A percentile compares a stretch with the other conserved stretches of the same genome.
Evolutionary conservation across 768 basidiomycete genomes (phyloP).

Genomic region (Psilocybe azurescens): DNA sequence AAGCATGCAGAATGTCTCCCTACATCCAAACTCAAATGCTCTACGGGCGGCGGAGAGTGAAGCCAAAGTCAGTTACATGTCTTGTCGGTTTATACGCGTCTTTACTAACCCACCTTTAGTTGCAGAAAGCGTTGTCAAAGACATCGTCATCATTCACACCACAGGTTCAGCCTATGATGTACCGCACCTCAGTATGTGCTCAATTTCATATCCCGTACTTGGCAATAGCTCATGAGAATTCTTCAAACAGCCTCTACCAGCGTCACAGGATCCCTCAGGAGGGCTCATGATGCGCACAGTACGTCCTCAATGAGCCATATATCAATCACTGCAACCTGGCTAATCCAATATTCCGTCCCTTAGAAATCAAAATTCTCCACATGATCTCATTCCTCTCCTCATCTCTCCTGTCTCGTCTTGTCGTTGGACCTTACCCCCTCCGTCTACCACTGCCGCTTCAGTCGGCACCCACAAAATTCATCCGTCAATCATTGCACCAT

Average conservation of each 20-base stretch:
- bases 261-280: slow-evolving; percentile 45
- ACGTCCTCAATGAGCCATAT: slow-evolving; percentile 7
- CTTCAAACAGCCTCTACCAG: slow-evolving; percentile 33
- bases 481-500: slow-evolving; percentile 5
- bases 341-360: slow-evolving; percentile 1
- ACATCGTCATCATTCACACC: slow-evolving; percentile 39
- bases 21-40: slow-evolving; percentile 76
- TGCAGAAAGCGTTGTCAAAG: slow-evolving; percentile 71
- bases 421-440: slow-evolving; percentile 7
- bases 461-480: slow-evolving; percentile 16
- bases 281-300: slow-evolving; percentile 63
- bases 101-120: slow-evolving; percentile 36
- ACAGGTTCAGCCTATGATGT: slow-evolving; percentile 38
- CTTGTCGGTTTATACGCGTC: neutral
- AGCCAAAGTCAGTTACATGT: slow-evolving; percentile 61
- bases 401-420: neutral
- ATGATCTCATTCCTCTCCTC: slow-evolving; percentile 17
- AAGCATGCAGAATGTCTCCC: slow-evolving; percentile 64
- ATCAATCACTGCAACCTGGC: neutral
- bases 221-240: neutral
- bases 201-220: slow-evolving; percentile 14
- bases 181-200: slow-evolving; percentile 42
- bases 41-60: slow-evolving; percentile 74
- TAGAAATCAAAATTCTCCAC: slow-evolving; percentile 35
- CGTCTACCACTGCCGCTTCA: slow-evolving; percentile 17